Base-by-base conservation (phyloP, 1,284 basidiomycete species). In the Neonothopanus nambi region DNA sequence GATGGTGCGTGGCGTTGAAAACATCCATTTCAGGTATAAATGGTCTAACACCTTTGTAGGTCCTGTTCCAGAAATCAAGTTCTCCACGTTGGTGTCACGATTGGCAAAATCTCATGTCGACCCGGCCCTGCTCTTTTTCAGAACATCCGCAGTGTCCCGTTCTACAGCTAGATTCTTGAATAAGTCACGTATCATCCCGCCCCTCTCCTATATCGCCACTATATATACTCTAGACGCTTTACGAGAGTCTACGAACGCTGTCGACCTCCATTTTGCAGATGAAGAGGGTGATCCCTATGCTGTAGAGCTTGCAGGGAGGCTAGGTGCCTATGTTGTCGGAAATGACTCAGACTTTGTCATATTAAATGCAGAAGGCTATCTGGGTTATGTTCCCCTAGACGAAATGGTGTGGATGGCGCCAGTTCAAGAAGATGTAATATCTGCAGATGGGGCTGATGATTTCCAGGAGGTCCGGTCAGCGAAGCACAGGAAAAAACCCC, bases 231-330 rank as follows among this genome's bases (percentile, higher is more conserved):
- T 94, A 1, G 61, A 74, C 42, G 59, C 67, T 1, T 63, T 89
- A 4, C 64, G 71, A 24, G 63, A 71, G 24, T 60, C 63, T 5
- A 68, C 65, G 2, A 62, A 72, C 26, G 58, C 59, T 15, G 64
- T 89, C 21, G 71, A 83, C 36, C 60, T 89, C 3, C 80, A 88
- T 65, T 87, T 89, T 51, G 91, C 93, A 0, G 85, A 92, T 57
- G 89, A 87, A 62, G 94, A 97, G 68, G 93, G 87, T 3, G 94
- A 97, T 69, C 89, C 89, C 3, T 89, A 85, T 56, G 89, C 90
- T 30, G 92, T 95, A 2, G 87, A 89, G 55, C 74, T 95, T 13
- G 94, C 94, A 0, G 89, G 85, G 33, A 49, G 51, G 28, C 30
- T 91, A 5, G 79, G 82, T 3, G 92, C 81, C 26, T 94, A 87